These are phyloP conservation scores for Trichoderma polysporum DNA, from an alignment of 2,329 filamentous ascomycete species.

Conservation along the genomic window DNA sequence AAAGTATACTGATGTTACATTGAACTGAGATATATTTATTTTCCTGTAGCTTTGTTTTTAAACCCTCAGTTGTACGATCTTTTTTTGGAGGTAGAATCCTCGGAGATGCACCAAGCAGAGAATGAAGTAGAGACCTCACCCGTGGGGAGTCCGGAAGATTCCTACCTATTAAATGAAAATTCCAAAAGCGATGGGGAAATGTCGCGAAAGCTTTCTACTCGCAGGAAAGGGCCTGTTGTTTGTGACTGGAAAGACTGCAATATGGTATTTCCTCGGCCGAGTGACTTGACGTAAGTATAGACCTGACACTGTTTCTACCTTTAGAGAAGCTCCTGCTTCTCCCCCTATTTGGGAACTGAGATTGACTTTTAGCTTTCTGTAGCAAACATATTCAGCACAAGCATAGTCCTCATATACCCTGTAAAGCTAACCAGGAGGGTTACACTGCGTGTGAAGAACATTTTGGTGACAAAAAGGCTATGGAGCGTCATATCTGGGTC, in stretches of 20 bases:
- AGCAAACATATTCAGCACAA: neutral
- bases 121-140: neutral
- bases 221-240: neutral
- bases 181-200: neutral
- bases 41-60: neutral
- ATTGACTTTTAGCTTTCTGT: neutral
- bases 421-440: neutral
- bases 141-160: neutral
- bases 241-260: neutral
- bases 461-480: neutral
- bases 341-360: neutral
- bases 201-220: neutral
- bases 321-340: neutral
- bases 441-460: neutral
- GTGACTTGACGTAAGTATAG: neutral
- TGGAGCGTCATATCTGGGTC: neutral
- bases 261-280: neutral
- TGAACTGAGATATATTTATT: neutral
- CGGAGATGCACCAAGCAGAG: neutral
- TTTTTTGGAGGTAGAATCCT: neutral
- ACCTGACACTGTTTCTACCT: neutral
- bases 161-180: neutral
- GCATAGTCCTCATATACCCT: neutral
- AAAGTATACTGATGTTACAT: neutral
- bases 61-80: neutral